Evolutionary conservation across 305 asterid species (phyloP).

Genomic region (Ruellia speciosa): DNA sequence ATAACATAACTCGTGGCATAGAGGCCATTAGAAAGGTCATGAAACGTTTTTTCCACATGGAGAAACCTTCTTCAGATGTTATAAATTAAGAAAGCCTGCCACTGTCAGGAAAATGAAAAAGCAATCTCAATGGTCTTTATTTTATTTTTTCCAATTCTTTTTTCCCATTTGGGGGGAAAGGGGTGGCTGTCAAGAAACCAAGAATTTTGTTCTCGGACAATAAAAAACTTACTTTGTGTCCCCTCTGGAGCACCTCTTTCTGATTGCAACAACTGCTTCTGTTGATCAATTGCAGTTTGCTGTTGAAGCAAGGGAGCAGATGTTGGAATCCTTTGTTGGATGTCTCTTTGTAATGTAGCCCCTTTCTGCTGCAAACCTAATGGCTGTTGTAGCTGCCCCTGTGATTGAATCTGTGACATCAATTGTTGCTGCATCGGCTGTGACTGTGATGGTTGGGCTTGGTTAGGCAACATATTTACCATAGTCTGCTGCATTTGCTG

Average conservation of each 20-base stretch:
- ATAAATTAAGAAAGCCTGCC: background rate
- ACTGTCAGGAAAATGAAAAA: background rate
- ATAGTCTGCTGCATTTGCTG: slow-evolving; percentile 73
- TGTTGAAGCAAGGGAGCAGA: slow-evolving; percentile 78
- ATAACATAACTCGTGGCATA: too few species aligned
- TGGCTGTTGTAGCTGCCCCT: slow-evolving; percentile 67
- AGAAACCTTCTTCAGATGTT: background rate
- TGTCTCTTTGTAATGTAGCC: slow-evolving; percentile 54
- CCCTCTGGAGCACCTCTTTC: slow-evolving; percentile 66
- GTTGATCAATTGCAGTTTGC: slow-evolving; percentile 64
- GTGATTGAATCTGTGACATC: slow-evolving; percentile 77
- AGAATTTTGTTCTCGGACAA: slow-evolving; percentile 7
- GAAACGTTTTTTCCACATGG: background rate
- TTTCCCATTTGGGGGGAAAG: too few species aligned
- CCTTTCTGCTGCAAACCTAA: slow-evolving; percentile 66
- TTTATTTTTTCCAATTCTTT: too few species aligned
- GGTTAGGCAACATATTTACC: slow-evolving; percentile 54
- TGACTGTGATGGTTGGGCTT: slow-evolving; percentile 64
- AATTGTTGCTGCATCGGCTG: slow-evolving; percentile 75
- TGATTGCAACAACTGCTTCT: slow-evolving; percentile 68
- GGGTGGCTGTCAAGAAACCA: background rate
- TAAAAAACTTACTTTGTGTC: slow-evolving; percentile 53
- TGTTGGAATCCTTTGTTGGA: slow-evolving; percentile 73
- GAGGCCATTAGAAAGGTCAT: too few species aligned
- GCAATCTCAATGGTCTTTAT: too few species aligned